A percentile compares a stretch with the other conserved stretches of the same genome.
These are phyloP conservation scores for Krasilnikovozyma curviuscula DNA, from an alignment of 768 basidiomycete genomes.

Conservation along the genomic window DNA sequence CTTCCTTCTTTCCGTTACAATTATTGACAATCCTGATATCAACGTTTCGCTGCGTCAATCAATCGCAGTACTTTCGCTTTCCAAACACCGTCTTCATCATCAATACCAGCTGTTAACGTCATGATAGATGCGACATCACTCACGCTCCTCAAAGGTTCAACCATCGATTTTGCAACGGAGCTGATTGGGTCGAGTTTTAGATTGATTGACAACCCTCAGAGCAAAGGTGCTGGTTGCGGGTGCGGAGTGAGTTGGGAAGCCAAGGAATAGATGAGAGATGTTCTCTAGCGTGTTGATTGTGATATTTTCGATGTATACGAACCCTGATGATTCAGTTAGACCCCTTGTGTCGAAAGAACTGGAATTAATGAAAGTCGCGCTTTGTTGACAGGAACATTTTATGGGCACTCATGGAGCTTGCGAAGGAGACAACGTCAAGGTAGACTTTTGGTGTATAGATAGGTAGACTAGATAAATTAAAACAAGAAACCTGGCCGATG, in stretches of 20 bases:
- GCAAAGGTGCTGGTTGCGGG: slow-evolving; percentile 66
- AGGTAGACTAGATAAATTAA: no score
- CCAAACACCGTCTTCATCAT: slow-evolving; percentile 31
- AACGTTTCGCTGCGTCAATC: neutral
- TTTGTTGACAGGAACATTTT: no score
- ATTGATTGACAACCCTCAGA: slow-evolving; percentile 66
- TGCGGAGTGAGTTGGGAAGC: slow-evolving; percentile 94
- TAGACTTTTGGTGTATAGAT: no score
- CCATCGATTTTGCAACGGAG: slow-evolving; percentile 79
- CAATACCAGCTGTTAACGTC: slow-evolving; percentile 28
- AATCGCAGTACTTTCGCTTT: neutral
- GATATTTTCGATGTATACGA: no score
- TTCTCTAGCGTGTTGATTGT: no score
- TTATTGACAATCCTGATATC: neutral
- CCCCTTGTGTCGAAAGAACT: no score
- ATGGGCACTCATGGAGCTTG: no score
- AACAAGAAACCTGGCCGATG: no score
- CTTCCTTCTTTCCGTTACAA: neutral
- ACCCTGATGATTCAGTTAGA: no score
- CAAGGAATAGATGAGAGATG: slow-evolving; percentile 27
- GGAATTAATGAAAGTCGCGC: no score
- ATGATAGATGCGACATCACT: slow-evolving; percentile 75
- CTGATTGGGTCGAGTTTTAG: slow-evolving; percentile 84
- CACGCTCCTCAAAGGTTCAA: slow-evolving; percentile 64
- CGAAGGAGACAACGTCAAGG: no score